A percentile compares a stretch with the other conserved stretches of the same genome.
Conservation (phyloP, 208 protist species). For the Acanthamoeba rhysodes region DNA sequence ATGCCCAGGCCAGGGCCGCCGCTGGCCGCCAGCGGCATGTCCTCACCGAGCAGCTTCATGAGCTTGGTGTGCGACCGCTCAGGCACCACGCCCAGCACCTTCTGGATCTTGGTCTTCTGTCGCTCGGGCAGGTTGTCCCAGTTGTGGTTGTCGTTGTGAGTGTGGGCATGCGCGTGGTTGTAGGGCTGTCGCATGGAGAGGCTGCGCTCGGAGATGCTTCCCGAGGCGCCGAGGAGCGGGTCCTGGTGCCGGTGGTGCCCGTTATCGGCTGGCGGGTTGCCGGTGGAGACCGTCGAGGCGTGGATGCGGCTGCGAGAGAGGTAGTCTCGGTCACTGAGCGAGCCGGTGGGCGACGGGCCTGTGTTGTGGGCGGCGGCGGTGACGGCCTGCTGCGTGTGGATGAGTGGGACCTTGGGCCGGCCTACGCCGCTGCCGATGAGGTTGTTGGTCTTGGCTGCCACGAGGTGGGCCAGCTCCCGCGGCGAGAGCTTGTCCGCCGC, state of each 20-base stretch:
- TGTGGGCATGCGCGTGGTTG: background rate
- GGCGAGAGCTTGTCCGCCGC: background rate
- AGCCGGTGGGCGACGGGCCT: too few species aligned
- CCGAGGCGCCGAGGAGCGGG: background rate
- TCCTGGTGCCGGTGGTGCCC: too few species aligned
- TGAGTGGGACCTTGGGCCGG: too few species aligned
- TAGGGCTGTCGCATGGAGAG: background rate
- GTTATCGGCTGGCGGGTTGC: too few species aligned
- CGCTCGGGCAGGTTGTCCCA: background rate
- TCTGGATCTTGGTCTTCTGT: slow-evolving; percentile 19
- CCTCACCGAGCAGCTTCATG: background rate
- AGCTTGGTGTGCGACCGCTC: slow-evolving; percentile 29
- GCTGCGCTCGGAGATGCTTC: background rate
- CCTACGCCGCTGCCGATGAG: too few species aligned
- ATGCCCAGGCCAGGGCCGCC: background rate
- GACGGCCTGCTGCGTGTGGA: too few species aligned
- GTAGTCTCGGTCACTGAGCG: too few species aligned
- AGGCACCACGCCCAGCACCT: slow-evolving; percentile 35
- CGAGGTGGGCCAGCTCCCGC: background rate
- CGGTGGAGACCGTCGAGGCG: too few species aligned
- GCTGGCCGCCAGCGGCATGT: background rate
- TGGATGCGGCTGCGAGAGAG: too few species aligned
- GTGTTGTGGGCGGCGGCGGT: too few species aligned
- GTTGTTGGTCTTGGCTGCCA: too few species aligned
- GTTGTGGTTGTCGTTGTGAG: background rate